Conservation (phyloP, 1,284 basidiomycete species). For the Inonotus hispidus region DNA sequence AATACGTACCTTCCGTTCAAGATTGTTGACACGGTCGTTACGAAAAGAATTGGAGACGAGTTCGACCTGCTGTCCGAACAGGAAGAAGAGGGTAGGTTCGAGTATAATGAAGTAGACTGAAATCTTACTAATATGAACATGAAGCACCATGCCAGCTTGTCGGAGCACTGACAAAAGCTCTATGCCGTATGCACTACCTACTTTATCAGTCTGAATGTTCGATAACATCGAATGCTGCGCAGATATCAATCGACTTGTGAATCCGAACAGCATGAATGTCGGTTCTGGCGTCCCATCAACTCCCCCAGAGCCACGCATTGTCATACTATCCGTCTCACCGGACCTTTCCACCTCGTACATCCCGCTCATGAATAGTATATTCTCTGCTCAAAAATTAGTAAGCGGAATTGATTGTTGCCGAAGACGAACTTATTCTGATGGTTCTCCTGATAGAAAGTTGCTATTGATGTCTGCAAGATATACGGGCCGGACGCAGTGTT, state of each 20-base stretch:
- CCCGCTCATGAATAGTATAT: conserved; percentile 98
- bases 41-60: conserved; percentile 56
- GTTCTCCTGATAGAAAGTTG: conserved; percentile 69
- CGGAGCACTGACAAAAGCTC: conserved; percentile 80
- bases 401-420: conserved; percentile 24
- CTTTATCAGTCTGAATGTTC: not conserved
- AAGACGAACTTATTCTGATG: not conserved
- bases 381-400: conserved; percentile 95
- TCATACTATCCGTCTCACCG: conserved; percentile 89
- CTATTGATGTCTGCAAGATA: conserved; percentile 93
- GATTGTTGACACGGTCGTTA: conserved; percentile 62
- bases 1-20: conserved; percentile 85
- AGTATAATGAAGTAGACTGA: not conserved
- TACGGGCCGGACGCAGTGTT: conserved; percentile 91
- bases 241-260: conserved; percentile 83
- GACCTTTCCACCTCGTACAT: conserved; percentile 88
- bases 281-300: conserved; percentile 37
- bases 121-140: conserved; percentile 1
- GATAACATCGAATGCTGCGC: conserved; percentile 12
- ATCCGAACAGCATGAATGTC: conserved; percentile 32
- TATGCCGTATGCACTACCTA: conserved; percentile 81
- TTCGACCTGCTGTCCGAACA: conserved; percentile 46
- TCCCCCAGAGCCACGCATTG: conserved; percentile 75
- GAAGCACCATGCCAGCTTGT: conserved; percentile 72
- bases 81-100: conserved; percentile 44